Evolutionary conservation across 2,329 filamentous ascomycete genomes (phyloP).

Genomic region (Colletotrichum siamense): DNA sequence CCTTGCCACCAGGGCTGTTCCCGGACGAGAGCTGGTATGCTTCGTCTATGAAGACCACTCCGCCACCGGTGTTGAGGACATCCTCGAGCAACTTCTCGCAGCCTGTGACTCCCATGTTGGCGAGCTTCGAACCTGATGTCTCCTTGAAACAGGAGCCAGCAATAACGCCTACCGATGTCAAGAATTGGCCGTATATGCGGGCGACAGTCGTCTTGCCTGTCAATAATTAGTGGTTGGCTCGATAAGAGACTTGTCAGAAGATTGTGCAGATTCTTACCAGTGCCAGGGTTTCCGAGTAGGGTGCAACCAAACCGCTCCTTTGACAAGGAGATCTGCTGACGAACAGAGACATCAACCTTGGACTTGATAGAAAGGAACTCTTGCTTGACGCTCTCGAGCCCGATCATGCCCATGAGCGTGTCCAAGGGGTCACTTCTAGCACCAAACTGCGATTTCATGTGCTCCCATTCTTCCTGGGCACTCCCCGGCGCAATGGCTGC

Average conservation of each 20-base stretch:
- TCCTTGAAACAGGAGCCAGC: no score
- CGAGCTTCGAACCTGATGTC: no score
- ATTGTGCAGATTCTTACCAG: slow-evolving; percentile 52
- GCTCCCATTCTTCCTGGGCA: slow-evolving; percentile 64
- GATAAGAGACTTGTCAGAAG: no score
- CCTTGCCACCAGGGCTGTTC: no score
- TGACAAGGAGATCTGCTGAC: slow-evolving; percentile 61
- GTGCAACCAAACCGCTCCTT: slow-evolving; percentile 66
- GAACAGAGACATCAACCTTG: slow-evolving; percentile 63
- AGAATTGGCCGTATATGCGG: no score
- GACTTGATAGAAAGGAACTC: slow-evolving; percentile 68
- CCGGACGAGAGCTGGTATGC: no score
- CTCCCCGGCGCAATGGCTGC: slow-evolving; percentile 5
- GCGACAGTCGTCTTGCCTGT: slow-evolving; percentile 59
- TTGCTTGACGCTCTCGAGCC: slow-evolving; percentile 72
- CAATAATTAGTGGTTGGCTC: slow-evolving; percentile 2
- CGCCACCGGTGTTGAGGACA: no score
- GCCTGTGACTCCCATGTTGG: no score
- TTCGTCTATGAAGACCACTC: no score
- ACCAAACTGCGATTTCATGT: slow-evolving; percentile 59
- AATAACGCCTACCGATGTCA: no score
- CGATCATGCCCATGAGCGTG: slow-evolving; percentile 71
- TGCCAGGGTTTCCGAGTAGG: slow-evolving; percentile 77
- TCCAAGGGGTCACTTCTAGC: slow-evolving; percentile 62
- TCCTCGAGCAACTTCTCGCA: no score